Evolutionary conservation across 2,329 filamentous ascomycete species (phyloP).

Genomic region (Hypoxylon sp.): DNA sequence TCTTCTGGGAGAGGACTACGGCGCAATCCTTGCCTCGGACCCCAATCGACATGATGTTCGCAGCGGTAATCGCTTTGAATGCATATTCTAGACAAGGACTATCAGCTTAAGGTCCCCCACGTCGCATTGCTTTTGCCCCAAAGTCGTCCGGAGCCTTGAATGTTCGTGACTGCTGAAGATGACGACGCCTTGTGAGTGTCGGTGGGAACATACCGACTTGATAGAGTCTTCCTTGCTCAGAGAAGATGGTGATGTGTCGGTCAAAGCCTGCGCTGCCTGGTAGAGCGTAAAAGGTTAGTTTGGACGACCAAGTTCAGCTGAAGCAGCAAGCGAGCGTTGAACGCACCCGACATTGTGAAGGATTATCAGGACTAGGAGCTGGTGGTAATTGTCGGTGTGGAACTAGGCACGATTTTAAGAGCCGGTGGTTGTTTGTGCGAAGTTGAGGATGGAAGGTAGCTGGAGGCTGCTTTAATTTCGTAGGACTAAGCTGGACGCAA

Average conservation of each 20-base stretch:
- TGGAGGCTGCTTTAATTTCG: slow-evolving; percentile 3
- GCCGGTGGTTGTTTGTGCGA: neutral
- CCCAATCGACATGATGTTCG: slow-evolving; percentile 98
- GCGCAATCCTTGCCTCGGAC: slow-evolving; percentile 97
- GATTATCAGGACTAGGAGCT: slow-evolving; percentile 32
- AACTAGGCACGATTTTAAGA: slow-evolving; percentile 8
- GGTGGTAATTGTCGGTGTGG: slow-evolving; percentile 22
- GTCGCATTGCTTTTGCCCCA: slow-evolving; percentile 31
- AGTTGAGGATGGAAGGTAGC: neutral
- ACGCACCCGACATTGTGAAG: slow-evolving; percentile 65
- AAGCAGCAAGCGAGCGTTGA: slow-evolving; percentile 30
- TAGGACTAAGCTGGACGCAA: neutral
- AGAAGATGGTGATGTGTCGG: slow-evolving; percentile 99
- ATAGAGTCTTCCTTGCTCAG: slow-evolving; percentile 96
- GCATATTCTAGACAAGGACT: slow-evolving; percentile 84
- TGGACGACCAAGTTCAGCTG: slow-evolving; percentile 30
- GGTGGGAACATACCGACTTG: slow-evolving; percentile 88
- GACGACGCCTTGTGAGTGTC: slow-evolving; percentile 30
- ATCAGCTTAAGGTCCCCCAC: slow-evolving; percentile 47
- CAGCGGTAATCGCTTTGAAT: slow-evolving; percentile 99
- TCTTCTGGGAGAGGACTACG: slow-evolving; percentile 98
- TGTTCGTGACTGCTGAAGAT: slow-evolving; percentile 28
- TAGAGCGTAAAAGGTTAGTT: slow-evolving; percentile 50
- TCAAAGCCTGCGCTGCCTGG: slow-evolving; percentile 91
- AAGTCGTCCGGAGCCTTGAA: slow-evolving; percentile 5